Evolutionary conservation across 208 protist species (phyloP), one percentile per base, ranked within the genome.

Genomic region (Trypanosoma vivax): DNA sequence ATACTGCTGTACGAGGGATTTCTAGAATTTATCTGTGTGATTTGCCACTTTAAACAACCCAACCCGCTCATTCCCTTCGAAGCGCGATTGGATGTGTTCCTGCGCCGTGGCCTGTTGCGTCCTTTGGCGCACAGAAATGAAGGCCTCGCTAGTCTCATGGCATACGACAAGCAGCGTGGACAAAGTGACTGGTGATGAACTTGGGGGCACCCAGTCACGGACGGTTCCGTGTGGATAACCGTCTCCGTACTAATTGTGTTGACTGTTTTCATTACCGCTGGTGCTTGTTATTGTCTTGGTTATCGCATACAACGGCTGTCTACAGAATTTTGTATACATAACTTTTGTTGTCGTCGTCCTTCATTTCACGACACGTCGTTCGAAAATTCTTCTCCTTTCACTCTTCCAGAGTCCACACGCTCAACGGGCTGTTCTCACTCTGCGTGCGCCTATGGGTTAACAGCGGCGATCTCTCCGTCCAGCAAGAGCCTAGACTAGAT

Each of bases 31-130:
- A 63, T 94, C 6, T 94, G 87, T 35, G 80, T 90, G 16, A 41
- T 94, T 23, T 92, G 83, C 63, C 51, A 76, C 57, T 90, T 92
- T 50, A 89, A 91, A 59, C 80, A 83, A 60, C 87, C 87, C 4
- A 94, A 94, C 60, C 83, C 85, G 10, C 73, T 94, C 13, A 76
- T 83, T 28, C 76, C 83, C 0, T 82, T 84, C 54, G 70, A 82
- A 16, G 65, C 82, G 55, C 71, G 83, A 2, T 65, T 94, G 23
- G 53, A 52, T 23, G 47, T 65, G 2, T 94, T 94, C 40, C 54
- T 94, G 54, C 72, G 78, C 5, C 74, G 75, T 47, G 80, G 78
- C n/a, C 37, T 93, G 25, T 62, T 94, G 31, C 73, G 76, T 23
- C 87, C 87, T 31, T 69, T 94, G 40, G 56, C 54, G 10, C 67